Base-by-base conservation (phyloP, 805 yeast species). In the Candida railenensis region DNA sequence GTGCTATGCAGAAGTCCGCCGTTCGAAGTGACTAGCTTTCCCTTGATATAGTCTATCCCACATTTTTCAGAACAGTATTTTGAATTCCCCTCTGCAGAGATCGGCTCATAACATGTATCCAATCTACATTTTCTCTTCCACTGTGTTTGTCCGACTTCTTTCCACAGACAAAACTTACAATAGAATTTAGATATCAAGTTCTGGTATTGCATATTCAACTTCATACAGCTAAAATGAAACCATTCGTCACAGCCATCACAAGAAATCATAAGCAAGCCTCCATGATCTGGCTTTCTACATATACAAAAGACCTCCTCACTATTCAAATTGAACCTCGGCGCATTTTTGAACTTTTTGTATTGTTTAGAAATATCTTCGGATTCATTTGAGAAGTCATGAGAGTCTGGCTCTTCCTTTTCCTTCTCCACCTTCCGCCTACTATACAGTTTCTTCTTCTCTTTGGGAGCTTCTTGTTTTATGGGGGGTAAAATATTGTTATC, bases 221-320 rank as follows among this genome's bases (percentile, higher is more conserved):
- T 75, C 76, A 90, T 79, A 61, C 97, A 91, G 40, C 67, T 69
- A 63, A 90, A 88, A 65, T 91, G 97, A 59, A 77, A 91, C 97
- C 97, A 91, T 48, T 89, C 96, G 57, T 89, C 96, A 65, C 97
- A 91, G 4, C 89, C 91, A 61, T 90, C 97, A 61, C 97, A 90
- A 0, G 87, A 89, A n/a, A 91, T 86, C 97, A 91, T 91, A 60
- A 90, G 67, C 48, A 81, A 83, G 2, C 74, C 76, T 1, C 91
- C 94, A 48, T 77, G 74, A 56, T 91, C 97, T 0, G 89, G 85
- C 49, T 76, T 77, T 34, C 94, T 74, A 61, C 97, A 90, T 0
- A 83, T 66, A 61, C 97, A 90, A 56, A 74, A 89, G 4, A 87
- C 67, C 53, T 84, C 88, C 52, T 83, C 87, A 19, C 83, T 72